These are phyloP conservation scores for Candolleomyces aberdarensis DNA, from an alignment of 768 basidiomycete genomes.

Conservation along the genomic window DNA sequence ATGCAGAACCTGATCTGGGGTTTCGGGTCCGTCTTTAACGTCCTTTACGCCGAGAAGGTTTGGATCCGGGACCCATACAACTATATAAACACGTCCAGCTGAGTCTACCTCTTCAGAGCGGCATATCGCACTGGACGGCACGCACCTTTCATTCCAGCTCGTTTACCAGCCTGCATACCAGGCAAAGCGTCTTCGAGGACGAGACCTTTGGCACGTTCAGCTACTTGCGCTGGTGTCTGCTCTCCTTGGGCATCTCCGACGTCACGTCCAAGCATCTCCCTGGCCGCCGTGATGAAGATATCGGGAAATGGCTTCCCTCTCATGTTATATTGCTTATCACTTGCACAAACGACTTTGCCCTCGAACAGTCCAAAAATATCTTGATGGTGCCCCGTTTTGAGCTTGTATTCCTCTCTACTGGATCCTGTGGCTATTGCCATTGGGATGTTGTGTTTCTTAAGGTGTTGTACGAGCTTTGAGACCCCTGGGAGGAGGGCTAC, in stretches of 20 bases:
- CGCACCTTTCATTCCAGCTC: constrained; percentile 84
- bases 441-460: constrained; percentile 63
- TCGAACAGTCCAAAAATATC: constrained; percentile 62
- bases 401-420: constrained; percentile 55
- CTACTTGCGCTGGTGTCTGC: constrained; percentile 31
- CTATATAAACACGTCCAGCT: constrained; percentile 31
- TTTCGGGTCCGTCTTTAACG: constrained; percentile 38
- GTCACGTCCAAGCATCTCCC: constrained; percentile 48
- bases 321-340: constrained; percentile 54
- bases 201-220: constrained; percentile 59
- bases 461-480: constrained; percentile 63
- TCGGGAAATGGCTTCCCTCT: constrained; percentile 81
- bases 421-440: constrained; percentile 84
- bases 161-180: constrained; percentile 76
- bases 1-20: constrained; percentile 54
- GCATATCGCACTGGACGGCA: not conserved
- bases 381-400: constrained; percentile 63
- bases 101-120: no score
- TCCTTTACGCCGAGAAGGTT: constrained; percentile 53
- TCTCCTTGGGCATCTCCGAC: constrained; percentile 48
- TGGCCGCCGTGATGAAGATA: constrained; percentile 74
- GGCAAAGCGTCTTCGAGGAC: constrained; percentile 82
- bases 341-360: constrained; percentile 65
- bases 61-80: constrained; percentile 82
- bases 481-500: constrained; percentile 75